Evolutionary conservation across 1,284 basidiomycete species (phyloP), one percentile per base, ranked within the genome.

Genomic region (Pisolithus thermaeus): DNA sequence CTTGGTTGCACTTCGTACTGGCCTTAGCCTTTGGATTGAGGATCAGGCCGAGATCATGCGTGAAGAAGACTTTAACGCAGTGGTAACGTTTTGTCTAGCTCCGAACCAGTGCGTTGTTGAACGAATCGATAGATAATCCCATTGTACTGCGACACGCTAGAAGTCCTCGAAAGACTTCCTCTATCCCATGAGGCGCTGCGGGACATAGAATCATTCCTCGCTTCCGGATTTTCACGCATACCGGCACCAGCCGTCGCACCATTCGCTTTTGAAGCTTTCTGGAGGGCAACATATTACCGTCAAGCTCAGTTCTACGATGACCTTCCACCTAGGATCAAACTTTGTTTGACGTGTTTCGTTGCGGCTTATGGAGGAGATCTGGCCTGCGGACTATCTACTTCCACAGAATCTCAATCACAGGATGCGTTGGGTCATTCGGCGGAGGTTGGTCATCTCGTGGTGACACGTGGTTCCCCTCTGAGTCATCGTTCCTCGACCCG

Each of bases 21-120:
- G 77, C 23, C 57, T 83, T 4, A 68, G 66, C 49, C 54, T 66
- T 27, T 85, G 82, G 83, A 72, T 83, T 28, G 69, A 68, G 43
- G 82, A 84, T 55, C 68, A 71, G 46, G 41, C 56, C 0, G 62
- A 69, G 27, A 51, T 70, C 14, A 63, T 83, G 43, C 58, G 66
- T 4, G 68, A 72, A 12, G 57, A 69, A 5, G 73, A 79, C 30
- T 76, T 79, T 51, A 76, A 74, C 51, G 62, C 69, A 39, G 56
- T 76, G 49, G 83, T 84, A 62, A 27, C 39, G 75, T 69, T 37
- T 40, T 37, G 8, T 54, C 30, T 42, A 30, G 36, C 27, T 37
- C 38, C 37, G 16, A 35, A 23, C 4, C 52, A 28, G 37, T 60
- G 22, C 52, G 41, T 18, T 30, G 9, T 39, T 46, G 9, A 20